Base-by-base conservation (phyloP, 2,329 filamentous ascomycete species). In the Fusarium bulbicola region DNA sequence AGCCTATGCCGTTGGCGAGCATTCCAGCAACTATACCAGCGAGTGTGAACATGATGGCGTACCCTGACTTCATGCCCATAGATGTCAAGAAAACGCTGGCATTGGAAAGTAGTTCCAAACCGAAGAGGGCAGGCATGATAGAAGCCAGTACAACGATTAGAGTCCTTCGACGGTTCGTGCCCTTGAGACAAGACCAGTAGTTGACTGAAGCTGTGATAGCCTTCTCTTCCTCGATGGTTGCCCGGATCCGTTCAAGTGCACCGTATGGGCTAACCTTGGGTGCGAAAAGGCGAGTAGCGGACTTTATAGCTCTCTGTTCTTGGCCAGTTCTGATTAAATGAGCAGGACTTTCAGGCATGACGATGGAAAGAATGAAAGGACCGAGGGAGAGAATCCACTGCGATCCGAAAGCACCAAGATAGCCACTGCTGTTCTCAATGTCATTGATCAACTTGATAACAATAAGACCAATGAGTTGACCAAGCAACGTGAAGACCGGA, bases 11-110 rank as follows among this genome's bases (percentile, higher is more conserved):
- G 40, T 88, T 88, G 9, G 83, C 82, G 2, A 85, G 28, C 14
- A 88, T 75, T 6, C 85, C 86, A 5, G 85, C 76, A 0, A 83
- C 80, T 46, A 88, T 82, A 2, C 86, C 86, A 0, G 84, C 66
- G 26, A 86, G 83, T 15, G 86, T 78, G 46, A 87, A 81, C n/a
- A 87, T 76, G 9, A 88, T 76, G 14, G 80, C 81, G 3, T 73
- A 50, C 6, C 67, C 69, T 3, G 79, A 75, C 3, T 61, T 62
- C 73, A 82, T 77, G 1, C 81, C 81, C 20, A 81, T 69, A 0
- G 76, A 77, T n/a, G 78, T 75, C 7, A 82, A 40, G 28, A 81
- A 82, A 40, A 86, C 84, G 30, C 81, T 85, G 1, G 81, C 80
- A 43, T 81, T 82, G 0, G 82, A 81, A 0, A 87, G 73, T 7